phyloP scores from a whole-genome alignment of 805 yeast species.

The Sporopachydermia quercuum region DNA sequence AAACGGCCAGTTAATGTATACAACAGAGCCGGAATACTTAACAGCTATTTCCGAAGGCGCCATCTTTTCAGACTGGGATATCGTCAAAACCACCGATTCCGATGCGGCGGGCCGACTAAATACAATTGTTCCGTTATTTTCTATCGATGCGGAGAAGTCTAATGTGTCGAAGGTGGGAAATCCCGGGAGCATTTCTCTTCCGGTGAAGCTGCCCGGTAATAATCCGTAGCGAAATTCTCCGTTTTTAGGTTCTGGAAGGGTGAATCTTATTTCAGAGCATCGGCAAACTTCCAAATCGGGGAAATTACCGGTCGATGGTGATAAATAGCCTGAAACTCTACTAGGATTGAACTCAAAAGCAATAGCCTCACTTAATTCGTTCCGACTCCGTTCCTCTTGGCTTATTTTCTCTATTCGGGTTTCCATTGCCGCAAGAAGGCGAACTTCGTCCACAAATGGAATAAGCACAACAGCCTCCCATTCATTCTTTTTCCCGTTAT shows the following conservation, averaged over 20 bases:
- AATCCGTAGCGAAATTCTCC: slow-evolving; percentile 31
- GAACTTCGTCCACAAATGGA: slow-evolving; percentile 76
- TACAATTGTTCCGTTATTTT: slow-evolving; percentile 50
- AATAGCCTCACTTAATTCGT: slow-evolving; percentile 57
- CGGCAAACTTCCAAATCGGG: slow-evolving; percentile 66
- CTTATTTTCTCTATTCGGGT: slow-evolving; percentile 48
- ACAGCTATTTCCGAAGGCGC: slow-evolving; percentile 52
- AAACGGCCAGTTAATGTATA: slow-evolving; percentile 84
- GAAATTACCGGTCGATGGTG: slow-evolving; percentile 69
- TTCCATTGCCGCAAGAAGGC: slow-evolving; percentile 57
- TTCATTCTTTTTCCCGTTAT: slow-evolving; percentile 87
- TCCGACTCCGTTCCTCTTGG: slow-evolving; percentile 60
- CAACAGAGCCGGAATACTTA: slow-evolving; percentile 42
- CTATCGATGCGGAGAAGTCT: slow-evolving; percentile 39
- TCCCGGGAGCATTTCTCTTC: slow-evolving; percentile 67
- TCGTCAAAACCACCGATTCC: slow-evolving; percentile 58
- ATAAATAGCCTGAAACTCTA: slow-evolving; percentile 37
- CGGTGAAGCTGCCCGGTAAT: slow-evolving; percentile 49
- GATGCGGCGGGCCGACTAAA: slow-evolving; percentile 79
- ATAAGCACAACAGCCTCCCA: slow-evolving; percentile 97
- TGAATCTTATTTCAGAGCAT: slow-evolving; percentile 49
- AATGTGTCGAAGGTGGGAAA: slow-evolving; percentile 75
- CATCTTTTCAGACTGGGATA: slow-evolving; percentile 29
- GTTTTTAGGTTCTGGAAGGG: slow-evolving; percentile 33
- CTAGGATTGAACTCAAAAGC: slow-evolving; percentile 62